These are phyloP conservation scores for Caloboletus inedulis DNA, from an alignment of 1,284 basidiomycete species.

Conservation along the genomic window DNA sequence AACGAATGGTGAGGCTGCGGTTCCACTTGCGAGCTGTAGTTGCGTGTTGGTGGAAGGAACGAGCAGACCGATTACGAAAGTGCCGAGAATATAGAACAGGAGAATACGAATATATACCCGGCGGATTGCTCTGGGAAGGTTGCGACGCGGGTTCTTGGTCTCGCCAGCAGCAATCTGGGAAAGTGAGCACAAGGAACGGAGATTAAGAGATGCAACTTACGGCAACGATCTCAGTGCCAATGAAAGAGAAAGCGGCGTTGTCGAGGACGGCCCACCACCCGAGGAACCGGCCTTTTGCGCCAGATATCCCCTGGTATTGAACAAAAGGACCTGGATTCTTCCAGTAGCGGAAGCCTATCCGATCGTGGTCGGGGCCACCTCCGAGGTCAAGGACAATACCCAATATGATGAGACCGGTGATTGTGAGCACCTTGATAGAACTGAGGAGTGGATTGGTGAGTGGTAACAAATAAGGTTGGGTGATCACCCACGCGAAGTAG, in stretches of 20 bases:
- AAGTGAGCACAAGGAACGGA: constrained; percentile 6
- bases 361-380: constrained; percentile 53
- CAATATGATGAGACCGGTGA: constrained; percentile 45
- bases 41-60: constrained; percentile 53
- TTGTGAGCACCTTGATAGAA: constrained; percentile 65
- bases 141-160: constrained; percentile 50
- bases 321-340: constrained; percentile 56
- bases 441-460: constrained; percentile 25
- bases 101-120: constrained; percentile 69
- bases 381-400: constrained; percentile 52
- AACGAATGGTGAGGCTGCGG: constrained; percentile 69
- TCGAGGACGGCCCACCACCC: constrained; percentile 52
- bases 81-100: constrained; percentile 56
- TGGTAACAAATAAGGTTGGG: background rate
- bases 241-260: constrained; percentile 72
- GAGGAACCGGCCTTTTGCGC: constrained; percentile 51
- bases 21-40: constrained; percentile 43
- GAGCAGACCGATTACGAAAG: constrained; percentile 59
- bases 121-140: constrained; percentile 58
- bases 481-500: constrained; percentile 41
- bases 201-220: constrained; percentile 41
- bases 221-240: constrained; percentile 75
- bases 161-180: constrained; percentile 64
- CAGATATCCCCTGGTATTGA: constrained; percentile 42
- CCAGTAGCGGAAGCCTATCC: constrained; percentile 50